Evolutionary conservation across 805 yeast genomes (phyloP), one percentile per base, ranked within the genome.

Genomic region (Teunomyces stri): DNA sequence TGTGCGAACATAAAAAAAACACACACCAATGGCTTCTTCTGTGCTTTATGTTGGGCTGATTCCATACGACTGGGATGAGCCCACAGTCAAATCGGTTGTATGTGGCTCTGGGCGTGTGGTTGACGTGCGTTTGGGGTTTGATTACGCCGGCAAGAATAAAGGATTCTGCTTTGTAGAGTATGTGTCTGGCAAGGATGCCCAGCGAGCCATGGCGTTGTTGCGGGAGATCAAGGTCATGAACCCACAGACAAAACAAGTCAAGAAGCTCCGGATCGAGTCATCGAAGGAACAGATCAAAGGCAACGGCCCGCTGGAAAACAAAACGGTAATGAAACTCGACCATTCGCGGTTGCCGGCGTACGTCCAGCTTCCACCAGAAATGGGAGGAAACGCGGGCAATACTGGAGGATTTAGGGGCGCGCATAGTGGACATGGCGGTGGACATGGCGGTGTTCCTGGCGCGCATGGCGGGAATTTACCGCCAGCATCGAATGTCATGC

Each of bases 91-190:
- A 45, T 79, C 75, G 6, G 73, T 86, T 9, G 83, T 85, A 20
- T 82, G 87, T 45, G 91, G 91, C 1, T 75, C 87, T 7, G 94
- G 94, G 1, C 78, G 79, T 2, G 79, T 87, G 21, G 81, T 82
- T 12, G 88, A 83, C 52, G 84, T 85, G 6, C 74, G 88, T 54
- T 63, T 84, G 64, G 75, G 84, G 66, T 75, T 72, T 74, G 81
- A 81, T 59, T 71, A 73, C 58, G 77, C 76, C 9, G 81, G 83
- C 9, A 78, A 79, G 51, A 79, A 81, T 56, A 83, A 82, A 58
- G 87, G 87, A n/a, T 84, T 76, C 55, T 79, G 85, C 48, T 84
- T 84, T 57, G 77, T 84, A 25, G 88, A 84, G 61, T 84, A 80
- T 56, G 65, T 56, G 46, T 57, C 61, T 15, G 77, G 84, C 1